A percentile compares a stretch with the other conserved stretches of the same genome.
These are phyloP conservation scores for Floccularia luteovirens DNA, from an alignment of 768 basidiomycete genomes.

Conservation along the genomic window DNA sequence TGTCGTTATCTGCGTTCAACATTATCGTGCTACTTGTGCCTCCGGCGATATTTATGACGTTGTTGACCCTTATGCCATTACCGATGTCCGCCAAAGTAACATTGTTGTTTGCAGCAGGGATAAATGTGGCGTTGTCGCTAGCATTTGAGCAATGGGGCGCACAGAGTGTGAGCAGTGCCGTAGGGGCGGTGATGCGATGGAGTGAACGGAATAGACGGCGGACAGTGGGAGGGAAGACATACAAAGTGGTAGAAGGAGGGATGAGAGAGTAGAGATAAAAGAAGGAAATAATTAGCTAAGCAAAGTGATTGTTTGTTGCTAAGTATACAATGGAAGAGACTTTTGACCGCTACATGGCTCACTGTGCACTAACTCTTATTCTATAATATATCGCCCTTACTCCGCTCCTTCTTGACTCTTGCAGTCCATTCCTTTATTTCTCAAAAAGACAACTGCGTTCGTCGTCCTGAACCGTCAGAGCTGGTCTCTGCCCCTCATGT, in stretches of 20 bases:
- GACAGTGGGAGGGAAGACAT: constrained; percentile 61
- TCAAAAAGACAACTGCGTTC: constrained; percentile 19
- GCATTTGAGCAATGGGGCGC: constrained; percentile 74
- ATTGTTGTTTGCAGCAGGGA: constrained; percentile 56
- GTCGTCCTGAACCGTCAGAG: constrained; percentile 40
- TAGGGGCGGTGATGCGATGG: constrained; percentile 39
- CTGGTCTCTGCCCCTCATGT: constrained; percentile 37
- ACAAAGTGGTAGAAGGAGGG: constrained; percentile 79
- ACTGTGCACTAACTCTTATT: neutral
- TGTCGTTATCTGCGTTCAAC: constrained; percentile 64
- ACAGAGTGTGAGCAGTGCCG: constrained; percentile 42
- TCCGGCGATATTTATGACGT: constrained; percentile 41
- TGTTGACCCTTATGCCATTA: constrained; percentile 75
- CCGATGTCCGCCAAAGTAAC: constrained; percentile 61
- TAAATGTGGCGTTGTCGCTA: constrained; percentile 68
- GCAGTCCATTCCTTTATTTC: constrained; percentile 33
- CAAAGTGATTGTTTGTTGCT: neutral
- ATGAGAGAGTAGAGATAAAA: constrained; percentile 29
- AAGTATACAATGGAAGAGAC: neutral
- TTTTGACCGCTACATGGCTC: neutral
- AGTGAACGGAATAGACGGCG: constrained; percentile 38
- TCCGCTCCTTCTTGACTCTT: neutral
- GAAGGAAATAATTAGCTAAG: neutral
- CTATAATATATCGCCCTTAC: neutral
- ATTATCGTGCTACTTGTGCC: constrained; percentile 71